Percentiles rank a stretch among this genome's conserved stretches.
These are phyloP conservation scores for Aplosporella prunicola DNA, from an alignment of 2,329 filamentous ascomycete genomes.

Conservation along the genomic window DNA sequence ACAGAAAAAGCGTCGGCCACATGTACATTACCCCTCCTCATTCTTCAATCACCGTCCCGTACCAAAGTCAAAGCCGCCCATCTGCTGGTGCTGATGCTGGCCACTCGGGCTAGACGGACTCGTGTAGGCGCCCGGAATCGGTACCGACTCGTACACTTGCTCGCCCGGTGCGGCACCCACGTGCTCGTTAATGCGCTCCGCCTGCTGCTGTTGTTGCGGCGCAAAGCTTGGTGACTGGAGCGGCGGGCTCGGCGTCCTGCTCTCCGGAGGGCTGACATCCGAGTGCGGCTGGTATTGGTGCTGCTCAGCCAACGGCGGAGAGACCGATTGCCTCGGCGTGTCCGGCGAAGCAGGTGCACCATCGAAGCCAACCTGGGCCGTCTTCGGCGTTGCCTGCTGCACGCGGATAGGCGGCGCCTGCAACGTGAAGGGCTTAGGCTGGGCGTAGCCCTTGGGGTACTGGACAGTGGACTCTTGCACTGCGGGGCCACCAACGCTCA, in stretches of 20 bases:
- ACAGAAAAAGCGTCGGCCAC: too few relatives aligned
- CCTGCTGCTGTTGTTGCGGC: conserved; percentile 5
- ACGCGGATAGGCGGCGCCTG: conserved; percentile 75
- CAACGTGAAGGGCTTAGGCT: conserved; percentile 63
- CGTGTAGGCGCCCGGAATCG: conserved; percentile 78
- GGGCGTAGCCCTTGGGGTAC: conserved; percentile 36
- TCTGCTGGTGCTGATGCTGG: conserved; percentile 22
- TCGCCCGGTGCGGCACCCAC: conserved; percentile 67
- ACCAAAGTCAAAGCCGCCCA: conserved; percentile 31
- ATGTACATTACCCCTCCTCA: too few relatives aligned
- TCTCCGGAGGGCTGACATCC: conserved; percentile 3
- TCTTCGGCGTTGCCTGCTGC: conserved; percentile 66
- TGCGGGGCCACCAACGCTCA: conserved; percentile 41
- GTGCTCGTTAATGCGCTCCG: conserved; percentile 50
- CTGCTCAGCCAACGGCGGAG: conserved; percentile 14
- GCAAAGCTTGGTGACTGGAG: conserved; percentile 12
- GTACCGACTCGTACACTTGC: conserved; percentile 73
- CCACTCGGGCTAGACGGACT: conserved; percentile 34
- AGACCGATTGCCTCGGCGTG: too few relatives aligned
- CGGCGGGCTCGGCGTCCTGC: neutral
- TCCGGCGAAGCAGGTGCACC: conserved; percentile 2
- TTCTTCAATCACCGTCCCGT: too few relatives aligned
- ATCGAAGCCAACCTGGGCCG: conserved; percentile 54
- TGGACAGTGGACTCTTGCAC: conserved; percentile 46
- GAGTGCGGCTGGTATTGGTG: neutral